These are phyloP conservation scores for Brassica juncea DNA, from an alignment of 345 rosid species.

Conservation along the genomic window DNA sequence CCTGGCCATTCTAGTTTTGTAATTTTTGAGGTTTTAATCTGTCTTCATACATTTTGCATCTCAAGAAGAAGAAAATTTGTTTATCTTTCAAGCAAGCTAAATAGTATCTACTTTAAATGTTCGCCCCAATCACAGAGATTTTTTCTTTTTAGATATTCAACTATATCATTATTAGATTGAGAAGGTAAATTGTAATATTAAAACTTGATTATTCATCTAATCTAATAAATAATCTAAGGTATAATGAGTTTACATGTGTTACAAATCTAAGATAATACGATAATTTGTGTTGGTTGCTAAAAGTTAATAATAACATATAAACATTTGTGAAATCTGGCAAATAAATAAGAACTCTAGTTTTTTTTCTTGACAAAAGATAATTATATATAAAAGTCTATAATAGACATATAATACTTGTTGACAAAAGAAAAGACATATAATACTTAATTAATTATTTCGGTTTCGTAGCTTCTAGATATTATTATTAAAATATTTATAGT, in stretches of 20 bases:
- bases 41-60: background rate
- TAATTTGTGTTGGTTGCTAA: background rate
- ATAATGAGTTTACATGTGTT: background rate
- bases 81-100: background rate
- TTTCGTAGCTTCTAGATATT: background rate
- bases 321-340: background rate
- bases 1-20: background rate
- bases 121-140: background rate
- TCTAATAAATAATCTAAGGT: background rate
- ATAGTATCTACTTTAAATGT: background rate
- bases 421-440: background rate
- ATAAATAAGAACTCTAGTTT: background rate
- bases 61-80: background rate
- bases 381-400: background rate
- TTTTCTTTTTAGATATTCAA: background rate
- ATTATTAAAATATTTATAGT: background rate
- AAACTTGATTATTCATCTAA: background rate
- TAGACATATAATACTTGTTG: background rate
- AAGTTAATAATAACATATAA: background rate
- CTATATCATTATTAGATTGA: background rate
- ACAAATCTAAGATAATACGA: background rate
- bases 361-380: background rate
- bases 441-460: background rate
- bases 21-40: conserved; percentile 15
- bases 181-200: background rate